Conservation (phyloP, 495 filamentous ascomycete genomes). For the Darksidea phi region DNA sequence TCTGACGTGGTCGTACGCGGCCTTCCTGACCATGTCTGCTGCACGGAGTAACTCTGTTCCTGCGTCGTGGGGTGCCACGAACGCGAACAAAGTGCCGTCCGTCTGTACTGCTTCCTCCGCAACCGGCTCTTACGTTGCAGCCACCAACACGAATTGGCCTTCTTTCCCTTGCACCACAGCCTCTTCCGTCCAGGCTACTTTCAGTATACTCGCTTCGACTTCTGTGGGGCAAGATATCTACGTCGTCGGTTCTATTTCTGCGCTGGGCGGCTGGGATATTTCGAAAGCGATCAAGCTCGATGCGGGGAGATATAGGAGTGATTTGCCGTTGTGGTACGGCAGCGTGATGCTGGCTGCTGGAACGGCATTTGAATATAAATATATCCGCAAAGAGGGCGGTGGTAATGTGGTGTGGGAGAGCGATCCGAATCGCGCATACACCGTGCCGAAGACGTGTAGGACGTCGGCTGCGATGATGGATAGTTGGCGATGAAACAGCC, state of each 20-base stretch:
- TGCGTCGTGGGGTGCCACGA: conserved; percentile 55
- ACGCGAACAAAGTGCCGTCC: conserved; percentile 53
- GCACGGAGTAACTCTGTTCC: conserved; percentile 49
- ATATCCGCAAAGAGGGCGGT: conserved; percentile 56
- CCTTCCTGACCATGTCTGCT: conserved; percentile 61
- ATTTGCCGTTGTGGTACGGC: conserved; percentile 57
- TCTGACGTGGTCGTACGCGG: conserved; percentile 68
- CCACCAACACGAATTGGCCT: conserved; percentile 55
- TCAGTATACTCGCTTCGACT: conserved; percentile 57
- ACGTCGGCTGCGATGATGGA: not conserved
- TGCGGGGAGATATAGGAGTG: conserved; percentile 53
- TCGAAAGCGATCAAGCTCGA: conserved; percentile 47
- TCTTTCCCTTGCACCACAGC: conserved; percentile 38
- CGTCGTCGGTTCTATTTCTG: conserved; percentile 55
- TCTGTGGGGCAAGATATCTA: conserved; percentile 59
- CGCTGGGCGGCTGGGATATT: conserved; percentile 56
- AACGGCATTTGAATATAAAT: conserved; percentile 63
- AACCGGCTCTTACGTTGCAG: conserved; percentile 41
- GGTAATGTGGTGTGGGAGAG: conserved; percentile 61
- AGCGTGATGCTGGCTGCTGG: conserved; percentile 53
- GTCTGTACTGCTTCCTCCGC: conserved; percentile 59
- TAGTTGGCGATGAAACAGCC: conserved; percentile 9
- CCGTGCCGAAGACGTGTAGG: conserved; percentile 8
- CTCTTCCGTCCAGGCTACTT: conserved; percentile 48
- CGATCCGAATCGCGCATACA: conserved; percentile 10